Percentiles rank a stretch among this genome's conserved stretches.
Evolutionary conservation across 768 basidiomycete species (phyloP).

Genomic region (Termitomyces sp.): DNA sequence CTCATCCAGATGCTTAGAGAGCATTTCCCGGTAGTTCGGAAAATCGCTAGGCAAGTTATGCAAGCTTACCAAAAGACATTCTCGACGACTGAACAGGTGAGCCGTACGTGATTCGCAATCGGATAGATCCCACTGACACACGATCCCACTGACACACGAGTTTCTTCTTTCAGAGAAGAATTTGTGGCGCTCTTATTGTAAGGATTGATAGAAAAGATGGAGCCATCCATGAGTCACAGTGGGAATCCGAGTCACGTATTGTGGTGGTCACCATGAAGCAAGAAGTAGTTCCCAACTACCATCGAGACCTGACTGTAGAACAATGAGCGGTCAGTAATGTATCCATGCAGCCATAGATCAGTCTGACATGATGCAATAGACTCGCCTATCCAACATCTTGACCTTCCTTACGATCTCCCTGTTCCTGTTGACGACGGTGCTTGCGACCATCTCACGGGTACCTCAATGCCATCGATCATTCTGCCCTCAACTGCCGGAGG

Average conservation of each 20-base stretch:
- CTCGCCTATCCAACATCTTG: not conserved
- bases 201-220: not conserved
- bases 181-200: not conserved
- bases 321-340: not conserved
- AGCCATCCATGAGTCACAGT: not conserved
- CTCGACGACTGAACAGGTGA: not conserved
- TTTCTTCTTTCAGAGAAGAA: too few relatives aligned
- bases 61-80: not conserved
- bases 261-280: not conserved
- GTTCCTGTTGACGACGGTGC: slow-evolving; percentile 17
- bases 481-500: slow-evolving; percentile 13
- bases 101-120: too few relatives aligned
- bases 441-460: slow-evolving; percentile 14
- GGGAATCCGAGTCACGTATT: not conserved
- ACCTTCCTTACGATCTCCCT: slow-evolving; percentile 13
- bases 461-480: slow-evolving; percentile 8
- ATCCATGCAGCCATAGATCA: not conserved
- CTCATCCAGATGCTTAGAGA: not conserved
- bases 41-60: not conserved
- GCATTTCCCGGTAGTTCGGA: not conserved
- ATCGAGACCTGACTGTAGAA: not conserved
- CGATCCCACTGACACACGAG: not conserved
- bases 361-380: not conserved
- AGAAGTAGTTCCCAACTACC: not conserved
- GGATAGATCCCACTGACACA: not conserved